Evolutionary conservation across 1,284 basidiomycete species (phyloP).

Genomic region (Rhodotorula sp.): DNA sequence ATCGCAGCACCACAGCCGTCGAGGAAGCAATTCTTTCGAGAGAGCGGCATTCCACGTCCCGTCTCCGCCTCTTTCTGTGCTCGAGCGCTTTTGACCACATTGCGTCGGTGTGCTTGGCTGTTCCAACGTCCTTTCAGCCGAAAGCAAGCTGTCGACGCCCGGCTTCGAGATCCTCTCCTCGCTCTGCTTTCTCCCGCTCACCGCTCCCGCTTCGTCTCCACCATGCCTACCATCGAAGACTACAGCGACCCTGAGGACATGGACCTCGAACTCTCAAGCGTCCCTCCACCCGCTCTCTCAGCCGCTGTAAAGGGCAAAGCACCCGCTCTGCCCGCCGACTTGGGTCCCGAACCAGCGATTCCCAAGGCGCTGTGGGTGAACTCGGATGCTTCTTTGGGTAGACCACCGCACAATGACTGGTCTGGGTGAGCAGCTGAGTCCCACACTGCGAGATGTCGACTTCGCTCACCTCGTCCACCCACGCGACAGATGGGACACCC

Average conservation of each 20-base stretch:
- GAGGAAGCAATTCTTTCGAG: too few relatives aligned
- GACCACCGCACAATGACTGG: constrained; percentile 1
- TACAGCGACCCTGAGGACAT: constrained; percentile 31
- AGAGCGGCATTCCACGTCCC: too few relatives aligned
- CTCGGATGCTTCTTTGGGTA: constrained; percentile 4
- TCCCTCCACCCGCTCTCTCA: background rate
- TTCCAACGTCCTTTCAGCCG: too few relatives aligned
- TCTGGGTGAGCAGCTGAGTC: constrained; percentile 1
- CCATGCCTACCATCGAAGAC: constrained; percentile 25
- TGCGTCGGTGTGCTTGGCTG: too few relatives aligned
- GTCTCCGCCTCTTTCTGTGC: too few relatives aligned
- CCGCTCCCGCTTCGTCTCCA: background rate
- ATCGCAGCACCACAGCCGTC: too few relatives aligned
- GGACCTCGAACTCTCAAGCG: constrained; percentile 7
- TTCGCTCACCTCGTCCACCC: background rate
- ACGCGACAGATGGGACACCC: constrained; percentile 30
- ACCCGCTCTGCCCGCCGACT: background rate
- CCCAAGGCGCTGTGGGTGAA: constrained; percentile 21
- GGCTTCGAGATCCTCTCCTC: background rate
- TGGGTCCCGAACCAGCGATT: constrained; percentile 1
- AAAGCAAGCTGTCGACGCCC: too few relatives aligned
- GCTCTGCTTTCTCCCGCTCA: background rate
- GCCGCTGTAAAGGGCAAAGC: constrained; percentile 14
- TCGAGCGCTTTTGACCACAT: too few relatives aligned
- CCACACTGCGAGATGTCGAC: background rate